A percentile compares a stretch with the other conserved stretches of the same genome.
Evolutionary conservation across 2,329 filamentous ascomycete genomes (phyloP).

Genomic region (Fusarium foetens): DNA sequence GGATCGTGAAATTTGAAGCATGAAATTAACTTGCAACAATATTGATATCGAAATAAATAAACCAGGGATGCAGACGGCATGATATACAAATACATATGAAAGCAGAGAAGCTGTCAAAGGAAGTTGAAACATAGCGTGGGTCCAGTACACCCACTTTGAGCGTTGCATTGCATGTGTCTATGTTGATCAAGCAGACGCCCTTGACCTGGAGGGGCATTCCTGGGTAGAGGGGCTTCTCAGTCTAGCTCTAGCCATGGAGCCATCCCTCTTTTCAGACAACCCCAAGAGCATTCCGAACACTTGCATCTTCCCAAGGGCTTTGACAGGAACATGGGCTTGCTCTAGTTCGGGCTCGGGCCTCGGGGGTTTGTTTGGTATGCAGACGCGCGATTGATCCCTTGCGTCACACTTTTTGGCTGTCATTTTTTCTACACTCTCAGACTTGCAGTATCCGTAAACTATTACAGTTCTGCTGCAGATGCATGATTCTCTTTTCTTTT

Average conservation of each 20-base stretch:
- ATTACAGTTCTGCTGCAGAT: constrained; percentile 4
- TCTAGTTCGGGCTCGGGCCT: constrained; percentile 29
- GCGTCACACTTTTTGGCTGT: constrained; percentile 30
- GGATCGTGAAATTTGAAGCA: constrained; percentile 33
- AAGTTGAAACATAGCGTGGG: constrained; percentile 44
- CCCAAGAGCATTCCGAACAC: constrained; percentile 34
- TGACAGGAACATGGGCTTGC: constrained; percentile 27
- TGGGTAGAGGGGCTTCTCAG: constrained; percentile 38
- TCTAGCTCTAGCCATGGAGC: constrained; percentile 22
- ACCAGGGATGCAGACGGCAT: constrained; percentile 44
- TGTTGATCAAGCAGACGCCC: constrained; percentile 36
- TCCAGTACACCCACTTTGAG: constrained; percentile 34
- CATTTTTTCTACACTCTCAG: not conserved
- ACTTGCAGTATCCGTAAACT: constrained; percentile 20
- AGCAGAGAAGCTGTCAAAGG: constrained; percentile 32
- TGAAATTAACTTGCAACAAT: constrained; percentile 41
- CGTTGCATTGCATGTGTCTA: constrained; percentile 33
- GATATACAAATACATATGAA: constrained; percentile 45
- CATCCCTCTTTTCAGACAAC: constrained; percentile 39
- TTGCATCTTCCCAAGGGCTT: constrained; percentile 29
- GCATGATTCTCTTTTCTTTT: constrained; percentile 16
- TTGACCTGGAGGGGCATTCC: constrained; percentile 46
- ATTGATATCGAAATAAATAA: constrained; percentile 31
- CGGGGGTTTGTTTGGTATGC: constrained; percentile 40
- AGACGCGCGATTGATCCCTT: constrained; percentile 37